These are phyloP conservation scores for Apophysomyces variabilis DNA, from an alignment of 371 early-diverging fungal genomes.

Conservation along the genomic window DNA sequence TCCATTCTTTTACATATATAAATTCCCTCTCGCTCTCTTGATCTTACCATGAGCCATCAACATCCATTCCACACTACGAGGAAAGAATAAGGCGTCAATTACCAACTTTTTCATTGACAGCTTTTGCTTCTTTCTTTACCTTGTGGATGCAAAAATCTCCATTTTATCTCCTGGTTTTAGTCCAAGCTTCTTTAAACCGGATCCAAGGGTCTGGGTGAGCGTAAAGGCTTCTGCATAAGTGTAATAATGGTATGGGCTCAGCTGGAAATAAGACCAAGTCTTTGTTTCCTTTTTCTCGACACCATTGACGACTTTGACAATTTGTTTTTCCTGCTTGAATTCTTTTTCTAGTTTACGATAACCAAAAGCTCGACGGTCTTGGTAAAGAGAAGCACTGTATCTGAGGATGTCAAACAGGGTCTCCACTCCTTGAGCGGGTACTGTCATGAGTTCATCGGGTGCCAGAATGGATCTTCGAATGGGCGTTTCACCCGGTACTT, in stretches of 20 bases:
- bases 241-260: conserved; percentile 69
- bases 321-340: conserved; percentile 75
- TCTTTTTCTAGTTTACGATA: conserved; percentile 66
- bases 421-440: conserved; percentile 59
- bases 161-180: conserved; percentile 63
- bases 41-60: conserved; percentile 42
- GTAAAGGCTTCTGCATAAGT: conserved; percentile 66
- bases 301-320: conserved; percentile 68
- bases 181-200: conserved; percentile 73
- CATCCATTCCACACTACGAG: conserved; percentile 48
- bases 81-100: background rate
- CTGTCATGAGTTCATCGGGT: conserved; percentile 54
- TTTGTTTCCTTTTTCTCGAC: conserved; percentile 70
- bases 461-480: conserved; percentile 62
- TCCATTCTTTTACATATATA: background rate
- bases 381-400: conserved; percentile 51
- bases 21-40: background rate
- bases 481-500: conserved; percentile 47
- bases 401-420: conserved; percentile 73
- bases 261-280: conserved; percentile 83
- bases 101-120: background rate
- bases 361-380: conserved; percentile 66
- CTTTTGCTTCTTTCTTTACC: conserved; percentile 42
- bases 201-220: conserved; percentile 55
- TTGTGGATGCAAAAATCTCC: conserved; percentile 78